Evolutionary conservation across 495 filamentous ascomycete genomes (phyloP), one percentile per base, ranked within the genome.

Genomic region (Penicillium diatomitis): DNA sequence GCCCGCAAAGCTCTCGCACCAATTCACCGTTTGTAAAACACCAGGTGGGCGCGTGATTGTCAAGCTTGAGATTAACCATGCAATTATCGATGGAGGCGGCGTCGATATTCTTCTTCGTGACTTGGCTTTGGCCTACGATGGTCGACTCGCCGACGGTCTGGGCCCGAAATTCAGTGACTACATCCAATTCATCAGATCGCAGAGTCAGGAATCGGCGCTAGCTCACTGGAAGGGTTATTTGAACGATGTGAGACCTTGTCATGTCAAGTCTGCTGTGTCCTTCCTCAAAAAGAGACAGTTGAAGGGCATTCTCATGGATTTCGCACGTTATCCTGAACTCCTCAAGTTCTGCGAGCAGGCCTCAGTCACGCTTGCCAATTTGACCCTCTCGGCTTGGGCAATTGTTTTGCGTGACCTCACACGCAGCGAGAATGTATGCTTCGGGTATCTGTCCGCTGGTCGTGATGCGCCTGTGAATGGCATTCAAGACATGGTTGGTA

Each of bases 21-120:
- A 80, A 42, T 44, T 76, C 38, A 70, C 69, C 0, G 62, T 74
- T 32, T 76, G 68, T 49, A 67, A 57, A 40, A 73, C 72, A 4
- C 49, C 48, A 3, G 63, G 53, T 29, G 67, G 66, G 0, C 57
- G 61, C 12, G 65, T 79, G 0, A 52, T 72, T 0, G 54, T 73
- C 32, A 78, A 77, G 48, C 52, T 83, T 27, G 78, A 82, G 52
- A 75, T 83, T 42, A 79, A 82, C 50, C 75, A 79, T 51, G 70
- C 76, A 7, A 65, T 81, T 46, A 73, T 74, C 31, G 67, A 77
- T 44, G 72, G 72, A 33, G 67, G 64, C 4, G 74, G 72, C 28
- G 58, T 66, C 3, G 60, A 60, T 27, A 56, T 76, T 3, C 53
- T 77, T 5, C 53, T 72, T 5, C 62, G 65, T 35, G 72, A 76